Base-by-base conservation (phyloP, 1,284 basidiomycete genomes). In the Rhodotorula sp. region DNA sequence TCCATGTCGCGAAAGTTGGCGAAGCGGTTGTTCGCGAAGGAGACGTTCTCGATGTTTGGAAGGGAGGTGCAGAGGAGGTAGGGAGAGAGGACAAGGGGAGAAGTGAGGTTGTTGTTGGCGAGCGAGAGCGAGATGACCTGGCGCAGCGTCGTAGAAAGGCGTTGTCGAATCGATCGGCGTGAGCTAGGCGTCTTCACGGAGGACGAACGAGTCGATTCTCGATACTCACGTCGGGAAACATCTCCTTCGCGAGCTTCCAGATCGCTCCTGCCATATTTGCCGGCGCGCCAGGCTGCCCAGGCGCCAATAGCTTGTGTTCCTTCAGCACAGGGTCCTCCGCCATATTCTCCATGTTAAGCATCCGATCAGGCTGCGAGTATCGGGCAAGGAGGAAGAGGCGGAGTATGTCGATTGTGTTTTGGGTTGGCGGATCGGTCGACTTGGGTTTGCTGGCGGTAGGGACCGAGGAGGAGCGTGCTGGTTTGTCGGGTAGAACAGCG, bases 121-220 rank as follows among this genome's bases (percentile, higher is more conserved):
- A 92, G 82, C 0, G 90, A 91, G n/a, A 92, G 80, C 0, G 90
- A 89, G 79, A 87, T 83, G 54, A 90, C 85, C 88, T 91, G 75
- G 40, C 40, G 40, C 40, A 13, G 40, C 16, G 22, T 28, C 40
- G 40, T 6, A 10, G 11, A 16, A 26, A 44, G 40, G 40, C 40
- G 16, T 44, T 13, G 40, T 44, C 40, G 40, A 44, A 44, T 44
- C 40, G 40, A 44, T 44, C 40, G 40, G 40, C 40, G 40, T 44
- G 40, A 44, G 40, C 40, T 15, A 44, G 40, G 40, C 16, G 40
- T 44, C n/a, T 51, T 26, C n/a, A 51, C 8, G 40, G 9, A 13
- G 15, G 40, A 44, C 40, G 40, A 18, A 44, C 40, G 40, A 40
- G 18, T 40, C 40, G 51, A 31, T 18, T 11, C 26, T 22, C 54